Percentiles rank a stretch among this genome's conserved stretches.
Conservation (phyloP, 495 filamentous ascomycete genomes). For the Penicillium paxilli region DNA sequence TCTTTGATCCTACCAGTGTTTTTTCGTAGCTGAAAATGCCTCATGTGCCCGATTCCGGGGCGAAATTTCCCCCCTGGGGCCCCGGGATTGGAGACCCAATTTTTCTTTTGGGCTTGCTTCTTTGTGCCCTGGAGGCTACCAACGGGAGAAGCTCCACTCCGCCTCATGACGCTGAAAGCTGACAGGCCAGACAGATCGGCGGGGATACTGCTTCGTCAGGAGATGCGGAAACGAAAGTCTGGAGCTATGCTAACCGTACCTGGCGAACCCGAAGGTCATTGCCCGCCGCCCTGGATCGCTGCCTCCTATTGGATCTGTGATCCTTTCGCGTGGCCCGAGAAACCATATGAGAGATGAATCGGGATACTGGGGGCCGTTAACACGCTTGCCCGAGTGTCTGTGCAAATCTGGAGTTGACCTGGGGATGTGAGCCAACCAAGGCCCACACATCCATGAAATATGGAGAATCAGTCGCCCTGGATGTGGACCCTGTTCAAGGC, state of each 20-base stretch:
- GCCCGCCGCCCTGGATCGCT: not conserved
- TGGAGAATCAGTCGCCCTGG: not conserved
- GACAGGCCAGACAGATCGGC: not conserved
- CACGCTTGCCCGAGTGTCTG: not conserved
- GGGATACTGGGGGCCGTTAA: constrained; percentile 14
- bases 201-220: not conserved
- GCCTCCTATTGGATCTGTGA: constrained; percentile 5
- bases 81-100: not conserved
- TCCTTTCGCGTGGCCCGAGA: constrained; percentile 15
- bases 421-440: constrained; percentile 5
- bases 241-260: not conserved
- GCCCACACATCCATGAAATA: not conserved
- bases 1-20: not conserved
- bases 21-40: not conserved
- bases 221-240: not conserved
- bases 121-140: not conserved
- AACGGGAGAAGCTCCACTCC: not conserved
- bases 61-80: not conserved
- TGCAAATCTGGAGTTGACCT: not conserved
- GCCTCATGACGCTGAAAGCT: not conserved
- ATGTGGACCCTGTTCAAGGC: constrained; percentile 6
- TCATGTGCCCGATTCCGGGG: not conserved
- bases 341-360: not conserved
- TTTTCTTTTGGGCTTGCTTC: not conserved
- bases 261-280: constrained; percentile 1